These are phyloP conservation scores for Lepiota venenata DNA, from an alignment of 768 basidiomycete species.

Conservation along the genomic window DNA sequence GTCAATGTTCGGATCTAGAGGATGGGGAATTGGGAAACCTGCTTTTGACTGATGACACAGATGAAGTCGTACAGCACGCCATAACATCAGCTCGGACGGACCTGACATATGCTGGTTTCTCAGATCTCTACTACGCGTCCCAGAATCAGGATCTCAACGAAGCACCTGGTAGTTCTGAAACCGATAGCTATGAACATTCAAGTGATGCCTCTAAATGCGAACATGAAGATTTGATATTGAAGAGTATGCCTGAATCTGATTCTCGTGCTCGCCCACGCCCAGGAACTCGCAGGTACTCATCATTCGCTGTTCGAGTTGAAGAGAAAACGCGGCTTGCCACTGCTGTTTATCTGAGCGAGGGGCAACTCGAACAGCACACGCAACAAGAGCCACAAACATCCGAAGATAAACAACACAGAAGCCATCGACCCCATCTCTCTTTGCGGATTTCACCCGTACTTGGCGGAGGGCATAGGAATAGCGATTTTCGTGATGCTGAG, in stretches of 20 bases:
- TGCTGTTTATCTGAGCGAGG: not conserved
- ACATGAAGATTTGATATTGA: not conserved
- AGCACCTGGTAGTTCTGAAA: not conserved
- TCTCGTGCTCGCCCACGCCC: conserved; percentile 1
- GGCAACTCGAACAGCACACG: not conserved
- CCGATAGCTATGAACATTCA: conserved; percentile 8
- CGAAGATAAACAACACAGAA: not conserved
- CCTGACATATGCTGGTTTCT: conserved; percentile 25
- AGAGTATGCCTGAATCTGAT: not conserved
- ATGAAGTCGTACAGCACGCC: conserved; percentile 32
- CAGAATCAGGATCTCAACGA: conserved; percentile 17
- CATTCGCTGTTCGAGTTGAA: conserved; percentile 41
- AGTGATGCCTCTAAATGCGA: not conserved
- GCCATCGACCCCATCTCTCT: not conserved
- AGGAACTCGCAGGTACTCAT: conserved; percentile 21
- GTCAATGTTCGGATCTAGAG: not conserved
- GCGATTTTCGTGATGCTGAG: not conserved
- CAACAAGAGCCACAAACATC: not conserved
- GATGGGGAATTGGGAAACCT: conserved; percentile 18
- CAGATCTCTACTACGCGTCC: conserved; percentile 37
- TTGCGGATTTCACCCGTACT: not conserved
- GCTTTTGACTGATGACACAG: conserved; percentile 28
- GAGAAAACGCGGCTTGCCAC: conserved; percentile 29
- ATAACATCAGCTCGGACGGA: conserved; percentile 26
- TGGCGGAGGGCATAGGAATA: not conserved